phyloP scores from a whole-genome alignment of 78 protist species.

The Cavenderia fasciculata region DNA sequence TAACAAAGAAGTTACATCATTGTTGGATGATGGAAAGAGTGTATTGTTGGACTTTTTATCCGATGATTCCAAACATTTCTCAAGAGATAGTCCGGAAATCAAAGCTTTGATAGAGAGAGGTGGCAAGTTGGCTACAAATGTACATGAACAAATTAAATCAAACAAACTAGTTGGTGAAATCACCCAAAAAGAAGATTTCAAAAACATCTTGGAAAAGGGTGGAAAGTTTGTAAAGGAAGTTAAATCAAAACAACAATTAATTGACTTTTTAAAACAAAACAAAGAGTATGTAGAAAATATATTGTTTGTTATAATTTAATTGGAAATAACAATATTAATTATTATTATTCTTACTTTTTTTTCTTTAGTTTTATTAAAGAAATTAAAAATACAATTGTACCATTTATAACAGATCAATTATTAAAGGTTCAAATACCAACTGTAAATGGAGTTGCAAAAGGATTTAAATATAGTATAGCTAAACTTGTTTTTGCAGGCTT shows the following conservation, averaged over 20 bases:
- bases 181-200: constrained; percentile 57
- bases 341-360: background rate
- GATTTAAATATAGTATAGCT: constrained; percentile 57
- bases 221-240: constrained; percentile 56
- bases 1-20: background rate
- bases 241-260: constrained; percentile 47
- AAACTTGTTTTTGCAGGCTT: constrained; percentile 57
- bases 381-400: constrained; percentile 70
- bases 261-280: constrained; percentile 69
- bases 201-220: constrained; percentile 47
- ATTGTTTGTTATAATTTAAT: background rate
- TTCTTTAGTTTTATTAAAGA: constrained; percentile 53
- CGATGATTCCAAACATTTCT: constrained; percentile 1
- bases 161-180: constrained; percentile 57
- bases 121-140: constrained; percentile 35
- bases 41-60: constrained; percentile 9
- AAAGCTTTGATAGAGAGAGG: constrained; percentile 32
- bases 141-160: constrained; percentile 36
- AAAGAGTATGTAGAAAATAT: constrained; percentile 40
- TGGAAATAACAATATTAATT: background rate
- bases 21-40: constrained; percentile 42
- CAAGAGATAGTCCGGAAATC: constrained; percentile 22
- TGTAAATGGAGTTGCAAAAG: constrained; percentile 48
- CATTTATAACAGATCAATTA: constrained; percentile 72
- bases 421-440: constrained; percentile 64